Evolutionary conservation across 75 land plant species (phyloP), one percentile per base, ranked within the genome.

Genomic region (Isoetes taiwanensis): DNA sequence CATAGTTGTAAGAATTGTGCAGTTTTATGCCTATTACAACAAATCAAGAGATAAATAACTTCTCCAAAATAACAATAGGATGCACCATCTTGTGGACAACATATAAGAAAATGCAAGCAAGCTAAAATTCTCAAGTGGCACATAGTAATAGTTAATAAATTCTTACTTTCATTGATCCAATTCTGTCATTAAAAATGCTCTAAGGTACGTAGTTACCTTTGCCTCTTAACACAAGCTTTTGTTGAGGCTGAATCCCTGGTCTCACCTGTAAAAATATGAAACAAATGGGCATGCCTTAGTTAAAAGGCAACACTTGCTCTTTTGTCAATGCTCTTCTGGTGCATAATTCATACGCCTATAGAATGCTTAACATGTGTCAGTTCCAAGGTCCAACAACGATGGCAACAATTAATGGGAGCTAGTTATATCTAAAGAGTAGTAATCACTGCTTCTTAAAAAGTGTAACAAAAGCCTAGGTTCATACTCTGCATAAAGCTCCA

Each of bases 401-500:
- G n/a, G n/a, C n/a, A n/a, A n/a, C n/a, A n/a, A n/a, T n/a, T n/a
- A n/a, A n/a, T n/a, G n/a, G n/a, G n/a, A n/a, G n/a, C n/a, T n/a
- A n/a, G n/a, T n/a, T n/a, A n/a, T 84, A 68, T 87, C 94, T 29
- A 88, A 79, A 28, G 63, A 72, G 54, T 88, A 94, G 66, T 88
- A 79, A 34, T 88, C 94, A 64, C 98, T 93, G 61, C 81, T 87
- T 16, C 89, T 85, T 29, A 94, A 82, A 65, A 94, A 94, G 21
- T 86, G 78, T 42, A 84, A 82, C 35, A 94, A 64, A 72, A 79
- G 71, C 52, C 72, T 59, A 41, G 79, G 86, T 63, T 94, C 99
- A 72, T 77, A 94, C 8, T 94, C 99, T 39, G 96, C 99, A 74
- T 88, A 94, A 25, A 94, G 81, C 61, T 94, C 99, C 28, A 94